A percentile compares a stretch with the other conserved stretches of the same genome.
Evolutionary conservation across 805 yeast species (phyloP).

Genomic region (Yamadazyma sp.): DNA sequence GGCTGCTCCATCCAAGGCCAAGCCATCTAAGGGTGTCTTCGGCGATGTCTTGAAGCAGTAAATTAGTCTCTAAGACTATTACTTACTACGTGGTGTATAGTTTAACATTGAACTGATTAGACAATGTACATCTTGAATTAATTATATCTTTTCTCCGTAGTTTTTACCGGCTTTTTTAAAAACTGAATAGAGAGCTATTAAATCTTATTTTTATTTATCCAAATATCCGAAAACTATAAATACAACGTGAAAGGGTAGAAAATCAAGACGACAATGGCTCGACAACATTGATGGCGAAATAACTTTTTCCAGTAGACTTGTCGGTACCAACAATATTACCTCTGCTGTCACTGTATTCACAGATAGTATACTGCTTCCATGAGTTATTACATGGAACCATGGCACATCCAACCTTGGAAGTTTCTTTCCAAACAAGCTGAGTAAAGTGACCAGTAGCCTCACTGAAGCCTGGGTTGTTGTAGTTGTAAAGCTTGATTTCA

Average conservation of each 20-base stretch:
- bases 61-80: slow-evolving; percentile 13
- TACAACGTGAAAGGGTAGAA: slow-evolving; percentile 4
- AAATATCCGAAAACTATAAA: slow-evolving; percentile 1
- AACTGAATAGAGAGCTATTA: too few relatives aligned
- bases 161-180: too few relatives aligned
- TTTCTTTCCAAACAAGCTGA: slow-evolving; percentile 67
- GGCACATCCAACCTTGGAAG: slow-evolving; percentile 69
- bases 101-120: slow-evolving; percentile 13
- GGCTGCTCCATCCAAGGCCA: slow-evolving; percentile 60
- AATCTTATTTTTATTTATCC: too few relatives aligned
- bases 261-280: slow-evolving; percentile 23
- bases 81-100: slow-evolving; percentile 4
- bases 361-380: slow-evolving; percentile 64
- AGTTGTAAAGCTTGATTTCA: slow-evolving; percentile 60
- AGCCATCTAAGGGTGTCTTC: slow-evolving; percentile 74
- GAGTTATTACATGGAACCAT: slow-evolving; percentile 44
- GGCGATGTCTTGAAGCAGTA: slow-evolving; percentile 59
- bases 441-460: slow-evolving; percentile 75
- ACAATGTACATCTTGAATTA: slow-evolving; percentile 6
- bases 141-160: not conserved
- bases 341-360: slow-evolving; percentile 58
- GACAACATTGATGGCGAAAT: slow-evolving; percentile 46
- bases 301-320: slow-evolving; percentile 29
- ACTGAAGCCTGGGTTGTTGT: slow-evolving; percentile 49
- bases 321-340: slow-evolving; percentile 51